Base-by-base conservation (phyloP, 1,284 basidiomycete species). In the Malassezia psittaci region DNA sequence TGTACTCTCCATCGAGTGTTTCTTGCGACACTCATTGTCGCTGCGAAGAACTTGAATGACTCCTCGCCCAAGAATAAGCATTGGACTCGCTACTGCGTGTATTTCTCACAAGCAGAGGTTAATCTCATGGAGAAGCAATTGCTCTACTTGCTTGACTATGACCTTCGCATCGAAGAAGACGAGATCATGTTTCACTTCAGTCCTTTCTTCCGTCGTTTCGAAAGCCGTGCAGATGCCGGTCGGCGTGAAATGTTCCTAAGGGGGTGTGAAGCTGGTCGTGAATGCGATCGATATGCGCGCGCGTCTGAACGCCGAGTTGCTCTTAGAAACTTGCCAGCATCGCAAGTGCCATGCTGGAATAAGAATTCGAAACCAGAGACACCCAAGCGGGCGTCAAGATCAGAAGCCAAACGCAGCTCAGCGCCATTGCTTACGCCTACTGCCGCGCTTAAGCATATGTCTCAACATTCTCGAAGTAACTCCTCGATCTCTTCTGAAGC, bases 41-140 rank as follows among this genome's bases (percentile, higher is more conserved):
- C 93, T 32, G 87, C 90, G 66, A 98, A 98, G 78, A 96, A 96
- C 77, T 83, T 96, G 71, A 96, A 98, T 78, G 91, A 96, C 78
- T 89, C 88, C 32, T 76, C 75, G 41, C 77, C 76, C 16, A 96
- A 93, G 81, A 96, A 96, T 79, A 83, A 84, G 77, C 89, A 96
- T 79, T 74, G 70, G 70, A 71, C 64, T 51, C 76, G 77, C 52
- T 89, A 91, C 76, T 87, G 85, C 18, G 78, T 80, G 48, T 77
- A 80, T 59, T 82, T 91, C 75, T 83, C 77, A 10, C 78, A 79
- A 54, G 77, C 79, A 52, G 80, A 81, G 74, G 78, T 96, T 77
- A 96, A 93, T 77, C 80, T 91, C 64, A 96, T 96, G 91, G 91
- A 96, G 79, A 87, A 85, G 78, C 90, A 96, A 54, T 64, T 74